Evolutionary conservation across 192 early-diverging fungal species (phyloP), one percentile per base, ranked within the genome.

Genomic region (Dissophora globulifera): DNA sequence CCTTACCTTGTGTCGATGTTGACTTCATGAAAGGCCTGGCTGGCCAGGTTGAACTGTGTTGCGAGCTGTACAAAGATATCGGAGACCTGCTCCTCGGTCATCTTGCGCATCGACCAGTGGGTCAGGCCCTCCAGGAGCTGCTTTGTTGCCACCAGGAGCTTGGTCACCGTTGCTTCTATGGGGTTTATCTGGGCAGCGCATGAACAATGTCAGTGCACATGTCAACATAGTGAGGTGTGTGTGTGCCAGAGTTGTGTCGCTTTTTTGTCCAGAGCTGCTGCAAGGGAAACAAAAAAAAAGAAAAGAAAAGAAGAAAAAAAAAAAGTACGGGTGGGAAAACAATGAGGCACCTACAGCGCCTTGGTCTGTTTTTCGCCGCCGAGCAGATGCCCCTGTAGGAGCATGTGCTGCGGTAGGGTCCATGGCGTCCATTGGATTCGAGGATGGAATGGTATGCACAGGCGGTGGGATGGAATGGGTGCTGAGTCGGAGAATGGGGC

Each of bases 151-250:
- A 80, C 38, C 38, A 86, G 31, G 5, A 86, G 62, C 53, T 78
- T 67, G 16, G 85, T 84, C 15, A 86, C 82, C 30, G 78, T 79
- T 9, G 74, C 72, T 27, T 86, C 82, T 15, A 86, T 82, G 4
- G 67, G 68, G 55, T 63, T 79, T 67, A 76, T 78, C 82, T 86
- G 63, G 2, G 30, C 23, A 1, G 27, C 35, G 35, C 6, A 38
- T 38, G 48, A 46, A n/a, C n/a, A n/a, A n/a, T n/a, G n/a, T n/a
- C n/a, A n/a, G n/a, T n/a, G n/a, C n/a, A n/a, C n/a, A n/a, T n/a
- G n/a, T n/a, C n/a, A n/a, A n/a, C n/a, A n/a, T n/a, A n/a, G n/a
- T 38, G 35, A 38, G 13, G 35, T 38, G 6, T 38, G 35, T 13
- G 35, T 38, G 35, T 7, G 16, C 17, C n/a, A 17, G 46, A 9